Evolutionary conservation across 1,284 basidiomycete species (phyloP), one percentile per base, ranked within the genome.

Genomic region (Filobasidium uniguttulatum): DNA sequence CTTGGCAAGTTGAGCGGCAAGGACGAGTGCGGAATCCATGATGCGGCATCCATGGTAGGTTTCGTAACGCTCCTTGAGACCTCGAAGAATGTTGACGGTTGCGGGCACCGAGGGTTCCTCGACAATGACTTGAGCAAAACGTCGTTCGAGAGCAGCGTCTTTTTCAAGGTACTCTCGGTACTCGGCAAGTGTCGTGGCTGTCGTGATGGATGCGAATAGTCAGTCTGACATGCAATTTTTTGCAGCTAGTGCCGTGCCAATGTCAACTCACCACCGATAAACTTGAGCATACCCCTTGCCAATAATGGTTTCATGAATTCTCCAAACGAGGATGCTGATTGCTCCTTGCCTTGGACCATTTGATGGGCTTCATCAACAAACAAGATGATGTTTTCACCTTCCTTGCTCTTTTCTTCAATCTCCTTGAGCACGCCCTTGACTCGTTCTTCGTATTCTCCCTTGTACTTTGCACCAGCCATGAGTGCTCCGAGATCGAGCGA

Each of bases 401-500:
- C 79, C 49, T 89, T 81, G 0, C 81, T 74, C 3, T 85, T 80
- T 70, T 94, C 91, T 69, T 97, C 93, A 55, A 97, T 82, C 70
- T 98, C 94, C 66, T 67, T 62, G 46, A 97, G 73, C 53, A 97
- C 88, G 12, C 83, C 74, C 71, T 96, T 97, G 70, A 97, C 81
- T 44, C 93, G 83, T 66, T 98, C 93, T 70, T 98, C 93, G 69
- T 91, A 98, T 71, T 97, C 89, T 54, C 91, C 91, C 68, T 88
- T 89, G 73, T 87, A 93, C 67, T 88, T 90, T 33, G 72, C 91
- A 48, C 93, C 89, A 5, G 90, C 88, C 84, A 91, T 93, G 53
- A 96, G 77, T 0, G 90, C 85, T 57, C 89, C 93, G 81, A 96
- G 85, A 66, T 96, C 91, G 44, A 72, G 62, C 9, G 68, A 60